Base-by-base conservation (phyloP, 192 early-diverging fungal genomes). In the Coemansia umbellata region DNA sequence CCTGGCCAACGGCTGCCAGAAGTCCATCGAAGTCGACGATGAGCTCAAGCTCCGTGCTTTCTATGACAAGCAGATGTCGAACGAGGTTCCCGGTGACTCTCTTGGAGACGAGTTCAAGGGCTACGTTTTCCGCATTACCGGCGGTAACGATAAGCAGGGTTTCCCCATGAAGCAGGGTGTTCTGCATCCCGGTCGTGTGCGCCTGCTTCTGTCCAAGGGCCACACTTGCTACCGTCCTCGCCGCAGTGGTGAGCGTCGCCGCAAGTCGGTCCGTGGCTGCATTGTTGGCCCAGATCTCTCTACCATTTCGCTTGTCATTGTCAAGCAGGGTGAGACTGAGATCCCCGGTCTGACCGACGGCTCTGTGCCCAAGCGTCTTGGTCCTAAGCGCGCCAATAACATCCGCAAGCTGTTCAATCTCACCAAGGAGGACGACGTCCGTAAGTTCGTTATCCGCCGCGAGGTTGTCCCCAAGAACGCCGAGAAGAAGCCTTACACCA, bases 141-240 rank as follows among this genome's bases (percentile, higher is more conserved):
- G 96, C 74, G 96, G 96, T 66, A 97, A 98, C 87, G 96, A 98
- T 85, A 98, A 98, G 88, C 91, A 93, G 81, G 91, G 91, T 78
- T 98, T 98, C 91, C 96, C 96, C 60, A 98, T 98, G 96, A 98
- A 97, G 88, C 96, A 98, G 84, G 96, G 96, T 91, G 91, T 98
- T 58, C 74, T 81, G 60, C 64, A 83, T 37, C 83, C 82, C 37
- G 64, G 79, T 72, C 88, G 88, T 81, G 87, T 87, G 57, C 82
- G 85, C 44, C 80, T 91, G 65, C 81, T 91, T 66, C 79, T 91
- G 63, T 84, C 86, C 60, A 85, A 91, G 80, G 95, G 95, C 60
- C 93, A 95, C 89, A 95, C 94, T 57, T 97, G 94, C 88, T 98
- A 94, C 87, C 91, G 94, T 63, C 85, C 91, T 65, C 92, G 95